These are phyloP conservation scores for Mycena sp. DNA, from an alignment of 1,284 basidiomycete genomes.

Conservation along the genomic window DNA sequence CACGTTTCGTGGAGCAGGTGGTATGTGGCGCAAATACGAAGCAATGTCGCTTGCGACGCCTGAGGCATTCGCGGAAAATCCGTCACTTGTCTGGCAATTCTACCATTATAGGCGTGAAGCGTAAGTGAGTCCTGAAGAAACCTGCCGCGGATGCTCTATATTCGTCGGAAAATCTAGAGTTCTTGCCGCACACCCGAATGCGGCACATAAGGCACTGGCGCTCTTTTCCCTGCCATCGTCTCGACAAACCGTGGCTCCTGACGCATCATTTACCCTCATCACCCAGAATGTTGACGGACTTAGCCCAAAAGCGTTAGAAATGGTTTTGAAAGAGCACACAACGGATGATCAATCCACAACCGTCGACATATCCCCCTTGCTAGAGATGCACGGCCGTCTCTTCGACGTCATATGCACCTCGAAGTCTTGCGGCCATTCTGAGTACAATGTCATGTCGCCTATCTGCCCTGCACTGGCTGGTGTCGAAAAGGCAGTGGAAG, in stretches of 20 bases:
- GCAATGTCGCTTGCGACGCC: slow-evolving; percentile 61
- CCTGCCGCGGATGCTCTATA: not conserved
- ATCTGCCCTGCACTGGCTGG: slow-evolving; percentile 43
- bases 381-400: slow-evolving; percentile 60
- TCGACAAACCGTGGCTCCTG: slow-evolving; percentile 36
- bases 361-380: slow-evolving; percentile 19
- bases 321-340: slow-evolving; percentile 15
- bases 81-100: slow-evolving; percentile 70
- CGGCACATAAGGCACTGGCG: slow-evolving; percentile 43
- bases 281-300: slow-evolving; percentile 49
- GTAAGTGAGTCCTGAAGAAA: slow-evolving; percentile 42
- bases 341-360: slow-evolving; percentile 15
- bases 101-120: slow-evolving; percentile 66
- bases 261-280: slow-evolving; percentile 37
- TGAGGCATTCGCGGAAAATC: slow-evolving; percentile 61
- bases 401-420: slow-evolving; percentile 53
- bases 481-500: slow-evolving; percentile 37
- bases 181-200: slow-evolving; percentile 43
- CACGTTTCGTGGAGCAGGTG: slow-evolving; percentile 66
- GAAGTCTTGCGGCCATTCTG: slow-evolving; percentile 41
- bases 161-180: slow-evolving; percentile 41
- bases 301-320: slow-evolving; percentile 38
- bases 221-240: slow-evolving; percentile 36
- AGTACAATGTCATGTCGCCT: slow-evolving; percentile 40
- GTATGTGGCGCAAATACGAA: slow-evolving; percentile 63